These are phyloP conservation scores for Dentipellis sp. DNA, from an alignment of 768 basidiomycete species.

Conservation along the genomic window DNA sequence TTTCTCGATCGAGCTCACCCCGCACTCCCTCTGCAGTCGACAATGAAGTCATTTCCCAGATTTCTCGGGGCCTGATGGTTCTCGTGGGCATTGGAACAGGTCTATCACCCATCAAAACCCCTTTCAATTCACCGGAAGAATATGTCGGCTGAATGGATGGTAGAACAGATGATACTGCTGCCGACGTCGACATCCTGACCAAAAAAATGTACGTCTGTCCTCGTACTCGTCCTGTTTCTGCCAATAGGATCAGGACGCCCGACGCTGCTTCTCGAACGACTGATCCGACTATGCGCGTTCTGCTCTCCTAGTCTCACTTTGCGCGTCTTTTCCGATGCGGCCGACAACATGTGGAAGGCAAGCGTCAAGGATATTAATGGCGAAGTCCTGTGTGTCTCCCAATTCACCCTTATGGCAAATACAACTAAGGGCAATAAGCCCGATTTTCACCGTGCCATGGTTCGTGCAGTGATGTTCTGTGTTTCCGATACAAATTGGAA, in stretches of 20 bases:
- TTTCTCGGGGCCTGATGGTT: conserved; percentile 81
- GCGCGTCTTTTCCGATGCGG: conserved; percentile 59
- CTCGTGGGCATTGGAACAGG: conserved; percentile 84
- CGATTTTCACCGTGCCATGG: conserved; percentile 93
- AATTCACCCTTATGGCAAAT: conserved; percentile 85
- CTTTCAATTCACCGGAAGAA: conserved; percentile 4
- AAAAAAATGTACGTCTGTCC: conserved; percentile 67
- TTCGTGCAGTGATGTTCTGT: conserved; percentile 20
- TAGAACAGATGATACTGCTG: conserved; percentile 67
- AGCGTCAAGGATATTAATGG: conserved; percentile 84
- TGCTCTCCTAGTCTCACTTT: conserved; percentile 47
- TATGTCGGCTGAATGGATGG: conserved; percentile 12
- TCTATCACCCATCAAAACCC: conserved; percentile 21
- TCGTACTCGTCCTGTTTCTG: too few relatives aligned
- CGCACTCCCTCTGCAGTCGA: conserved; percentile 46
- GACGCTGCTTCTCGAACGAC: background rate
- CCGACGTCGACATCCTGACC: conserved; percentile 62
- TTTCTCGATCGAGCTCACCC: background rate
- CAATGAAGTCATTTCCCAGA: conserved; percentile 67
- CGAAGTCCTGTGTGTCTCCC: conserved; percentile 89
- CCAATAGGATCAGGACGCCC: too few relatives aligned
- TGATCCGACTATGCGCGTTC: background rate
- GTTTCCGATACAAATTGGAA: background rate
- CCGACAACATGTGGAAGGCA: conserved; percentile 73
- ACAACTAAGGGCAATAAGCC: conserved; percentile 85